phyloP scores from a whole-genome alignment of 495 filamentous ascomycete species.

The Darksidea phi region DNA sequence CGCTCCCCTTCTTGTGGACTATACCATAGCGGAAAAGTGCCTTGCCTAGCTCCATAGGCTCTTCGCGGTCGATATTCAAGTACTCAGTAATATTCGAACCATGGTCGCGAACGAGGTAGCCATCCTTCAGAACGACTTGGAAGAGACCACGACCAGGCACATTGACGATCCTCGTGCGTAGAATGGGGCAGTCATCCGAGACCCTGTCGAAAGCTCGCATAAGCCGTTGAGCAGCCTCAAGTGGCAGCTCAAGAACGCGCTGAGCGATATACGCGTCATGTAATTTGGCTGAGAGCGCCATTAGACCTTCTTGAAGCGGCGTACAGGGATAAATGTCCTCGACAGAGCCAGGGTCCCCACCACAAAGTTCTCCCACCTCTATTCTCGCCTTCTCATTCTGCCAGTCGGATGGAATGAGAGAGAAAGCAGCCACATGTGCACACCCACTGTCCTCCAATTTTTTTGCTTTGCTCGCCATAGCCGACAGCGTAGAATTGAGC shows the following conservation, averaged over 20 bases:
- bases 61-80: slow-evolving; percentile 46
- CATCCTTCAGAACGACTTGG: slow-evolving; percentile 55
- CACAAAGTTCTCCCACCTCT: slow-evolving; percentile 18
- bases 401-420: slow-evolving; percentile 27
- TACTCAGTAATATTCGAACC: slow-evolving; percentile 50
- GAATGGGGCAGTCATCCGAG: slow-evolving; percentile 50
- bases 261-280: slow-evolving; percentile 32
- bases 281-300: slow-evolving; percentile 34
- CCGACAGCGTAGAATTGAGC: slow-evolving; percentile 48
- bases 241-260: slow-evolving; percentile 25
- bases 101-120: slow-evolving; percentile 50
- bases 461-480: slow-evolving; percentile 47
- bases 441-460: not conserved
- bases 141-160: slow-evolving; percentile 53
- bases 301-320: slow-evolving; percentile 30
- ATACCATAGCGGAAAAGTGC: slow-evolving; percentile 57
- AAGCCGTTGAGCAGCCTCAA: slow-evolving; percentile 8
- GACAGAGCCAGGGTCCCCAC: not conserved
- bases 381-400: slow-evolving; percentile 11
- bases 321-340: slow-evolving; percentile 32
- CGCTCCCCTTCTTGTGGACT: slow-evolving; percentile 42
- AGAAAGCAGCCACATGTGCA: slow-evolving; percentile 20
- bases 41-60: slow-evolving; percentile 55
- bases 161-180: slow-evolving; percentile 62
- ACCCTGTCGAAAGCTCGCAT: slow-evolving; percentile 51